phyloP scores from a whole-genome alignment of 1,139 yeast genomes.

The Saccharomycopsis hybrid region DNA sequence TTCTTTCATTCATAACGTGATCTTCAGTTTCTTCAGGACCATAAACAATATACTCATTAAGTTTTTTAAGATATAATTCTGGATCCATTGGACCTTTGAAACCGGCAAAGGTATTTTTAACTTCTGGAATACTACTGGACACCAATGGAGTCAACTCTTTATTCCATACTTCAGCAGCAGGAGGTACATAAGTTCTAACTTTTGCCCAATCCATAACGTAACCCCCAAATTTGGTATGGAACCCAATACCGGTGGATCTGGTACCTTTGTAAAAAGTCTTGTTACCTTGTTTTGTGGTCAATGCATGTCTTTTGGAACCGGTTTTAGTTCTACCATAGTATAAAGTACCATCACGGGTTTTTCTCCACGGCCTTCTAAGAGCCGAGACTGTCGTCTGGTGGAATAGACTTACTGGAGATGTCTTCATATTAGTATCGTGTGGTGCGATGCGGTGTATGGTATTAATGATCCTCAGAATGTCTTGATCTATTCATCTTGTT shows the following conservation, averaged over 20 bases:
- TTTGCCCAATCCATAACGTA: conserved; percentile 76
- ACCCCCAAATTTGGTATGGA: conserved; percentile 63
- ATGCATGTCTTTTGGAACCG: conserved; percentile 79
- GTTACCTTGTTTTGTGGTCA: conserved; percentile 92
- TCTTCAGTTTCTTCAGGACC: conserved; percentile 43
- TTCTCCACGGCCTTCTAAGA: conserved; percentile 85
- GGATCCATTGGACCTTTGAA: conserved; percentile 71
- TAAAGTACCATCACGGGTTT: conserved; percentile 72
- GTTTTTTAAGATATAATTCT: conserved; percentile 62
- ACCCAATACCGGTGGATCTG: conserved; percentile 89
- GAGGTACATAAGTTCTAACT: conserved; percentile 88
- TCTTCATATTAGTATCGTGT: conserved; percentile 40
- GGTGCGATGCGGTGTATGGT: background rate
- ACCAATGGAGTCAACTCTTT: conserved; percentile 66
- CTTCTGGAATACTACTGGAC: conserved; percentile 60
- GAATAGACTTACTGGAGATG: conserved; percentile 44
- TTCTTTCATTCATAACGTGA: conserved; percentile 23
- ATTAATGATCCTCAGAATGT: too few relatives aligned
- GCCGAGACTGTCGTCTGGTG: conserved; percentile 44
- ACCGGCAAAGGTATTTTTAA: conserved; percentile 64
- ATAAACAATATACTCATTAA: conserved; percentile 66
- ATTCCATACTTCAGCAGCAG: conserved; percentile 40
- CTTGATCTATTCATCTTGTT: too few relatives aligned
- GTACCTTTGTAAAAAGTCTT: conserved; percentile 95
- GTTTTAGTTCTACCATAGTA: conserved; percentile 73